Evolutionary conservation across 139 green algal species (phyloP), one percentile per base, ranked within the genome.

Genomic region (Tetraselmis chui): DNA sequence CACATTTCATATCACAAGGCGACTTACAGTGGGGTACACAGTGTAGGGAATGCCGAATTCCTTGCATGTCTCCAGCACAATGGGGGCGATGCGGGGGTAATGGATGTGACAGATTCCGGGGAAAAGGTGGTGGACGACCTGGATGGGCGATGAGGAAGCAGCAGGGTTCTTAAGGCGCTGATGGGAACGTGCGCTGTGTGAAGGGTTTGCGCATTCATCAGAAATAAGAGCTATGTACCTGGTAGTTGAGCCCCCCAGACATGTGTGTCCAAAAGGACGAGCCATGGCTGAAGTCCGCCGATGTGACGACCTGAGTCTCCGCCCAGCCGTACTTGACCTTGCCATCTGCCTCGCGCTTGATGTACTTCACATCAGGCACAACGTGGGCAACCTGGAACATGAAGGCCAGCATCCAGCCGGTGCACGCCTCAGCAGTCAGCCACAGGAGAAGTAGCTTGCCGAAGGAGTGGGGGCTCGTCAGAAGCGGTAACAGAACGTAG

Each of bases 301-400:
- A 89, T 25, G 89, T 90, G 28, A 85, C 82, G 23, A 89, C 84
- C 83, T 94, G 90, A 23, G 86, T 84, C 2, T 80, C 84, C 29
- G 91, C 90, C 91, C 91, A 94, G 79, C 85, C 86, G 24, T 91
- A 32, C 26, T 79, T 59, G 0, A 82, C 83, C 23, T 29, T 85
- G 30, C 75, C 30, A 23, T 82, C 77, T 59, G 28, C 79, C 32
- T 84, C 81, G 58, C 84, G 79, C 25, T 89, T 23, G 31, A 87
- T 80, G 30, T 85, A 92, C 28, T 82, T 75, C 32, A 89, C 89
- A 1, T 91, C 89, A 11, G 78, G 80, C 24, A 86, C 82, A 2
- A 95, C 90, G 84, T 95, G 91, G 11, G 89, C 90, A 59, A 92
- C 88, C 86, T 94, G 91, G 83, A 95, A 95, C 89, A 95, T 89